Conservation (phyloP, 2,329 filamentous ascomycete species). For the Aspergillus sp. region DNA sequence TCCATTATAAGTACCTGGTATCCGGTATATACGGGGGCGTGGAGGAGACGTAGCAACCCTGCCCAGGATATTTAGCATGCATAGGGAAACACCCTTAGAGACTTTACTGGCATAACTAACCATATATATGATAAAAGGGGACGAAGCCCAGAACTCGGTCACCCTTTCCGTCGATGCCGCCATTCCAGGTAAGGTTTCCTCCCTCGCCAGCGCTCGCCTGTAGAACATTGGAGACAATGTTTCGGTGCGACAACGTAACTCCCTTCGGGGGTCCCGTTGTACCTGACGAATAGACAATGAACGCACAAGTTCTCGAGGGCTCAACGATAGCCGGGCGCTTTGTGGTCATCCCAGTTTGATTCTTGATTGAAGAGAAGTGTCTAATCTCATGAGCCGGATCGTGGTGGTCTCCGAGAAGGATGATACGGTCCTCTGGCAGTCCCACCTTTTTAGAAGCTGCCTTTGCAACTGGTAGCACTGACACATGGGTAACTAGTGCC, state of each 20-base stretch:
- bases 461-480: slow-evolving; percentile 63
- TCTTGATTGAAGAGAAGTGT: slow-evolving; percentile 71
- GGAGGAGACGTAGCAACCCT: slow-evolving; percentile 71
- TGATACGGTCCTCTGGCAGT: slow-evolving; percentile 68
- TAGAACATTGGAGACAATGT: slow-evolving; percentile 73
- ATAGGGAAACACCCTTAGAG: slow-evolving; percentile 22
- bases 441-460: slow-evolving; percentile 70
- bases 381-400: slow-evolving; percentile 61
- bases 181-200: slow-evolving; percentile 57
- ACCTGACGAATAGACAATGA: slow-evolving; percentile 84
- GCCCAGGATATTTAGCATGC: slow-evolving; percentile 1
- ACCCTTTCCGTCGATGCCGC: slow-evolving; percentile 59
- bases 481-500: slow-evolving; percentile 70
- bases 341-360: slow-evolving; percentile 59
- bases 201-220: slow-evolving; percentile 58
- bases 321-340: slow-evolving; percentile 60
- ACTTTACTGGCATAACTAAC: slow-evolving; percentile 33
- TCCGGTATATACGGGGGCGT: slow-evolving; percentile 66
- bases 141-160: slow-evolving; percentile 77
- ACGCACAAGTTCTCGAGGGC: slow-evolving; percentile 66
- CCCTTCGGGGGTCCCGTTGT: slow-evolving; percentile 92
- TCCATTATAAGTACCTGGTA: slow-evolving; percentile 69
- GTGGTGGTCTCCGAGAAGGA: slow-evolving; percentile 66
- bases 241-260: slow-evolving; percentile 79
- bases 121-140: slow-evolving; percentile 91